phyloP scores from a whole-genome alignment of 1,284 basidiomycete genomes.

The Tremellales sp. region DNA sequence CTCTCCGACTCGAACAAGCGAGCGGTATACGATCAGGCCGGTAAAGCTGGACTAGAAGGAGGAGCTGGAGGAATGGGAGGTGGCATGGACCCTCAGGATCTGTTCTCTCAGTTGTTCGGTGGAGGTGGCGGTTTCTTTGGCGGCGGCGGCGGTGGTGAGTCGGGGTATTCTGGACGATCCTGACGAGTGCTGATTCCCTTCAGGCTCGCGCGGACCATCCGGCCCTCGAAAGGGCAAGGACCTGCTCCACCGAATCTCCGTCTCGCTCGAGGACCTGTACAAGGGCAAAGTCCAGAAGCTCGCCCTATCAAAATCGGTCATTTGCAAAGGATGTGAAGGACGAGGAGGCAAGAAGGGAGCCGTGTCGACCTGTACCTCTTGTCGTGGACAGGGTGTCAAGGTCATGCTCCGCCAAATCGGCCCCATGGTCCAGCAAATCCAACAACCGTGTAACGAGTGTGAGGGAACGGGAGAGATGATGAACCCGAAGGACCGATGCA shows the following conservation, averaged over 20 bases:
- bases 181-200: background rate
- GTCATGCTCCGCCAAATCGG: slow-evolving; percentile 87
- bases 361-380: slow-evolving; percentile 72
- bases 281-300: slow-evolving; percentile 98
- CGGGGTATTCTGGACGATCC: slow-evolving; percentile 27
- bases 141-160: slow-evolving; percentile 57
- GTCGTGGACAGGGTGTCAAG: slow-evolving; percentile 88
- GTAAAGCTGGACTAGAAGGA: slow-evolving; percentile 88
- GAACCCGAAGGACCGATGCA: slow-evolving; percentile 90
- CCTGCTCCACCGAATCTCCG: slow-evolving; percentile 93
- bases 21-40: slow-evolving; percentile 81
- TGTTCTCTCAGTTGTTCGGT: slow-evolving; percentile 95
- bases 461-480: slow-evolving; percentile 88
- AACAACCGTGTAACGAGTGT: slow-evolving; percentile 91
- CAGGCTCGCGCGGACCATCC: slow-evolving; percentile 10
- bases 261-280: slow-evolving; percentile 96
- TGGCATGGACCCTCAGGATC: slow-evolving; percentile 96
- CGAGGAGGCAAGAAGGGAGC: slow-evolving; percentile 97
- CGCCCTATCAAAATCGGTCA: slow-evolving; percentile 89
- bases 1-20: slow-evolving; percentile 86
- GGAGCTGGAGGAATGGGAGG: slow-evolving; percentile 74
- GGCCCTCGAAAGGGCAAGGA: slow-evolving; percentile 98
- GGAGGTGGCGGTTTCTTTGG: slow-evolving; percentile 60
- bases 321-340: slow-evolving; percentile 90
- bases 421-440: slow-evolving; percentile 99